A percentile compares a stretch with the other conserved stretches of the same genome.
These are phyloP conservation scores for Heterobasidion annosum DNA, from an alignment of 1,284 basidiomycete genomes.

Conservation along the genomic window DNA sequence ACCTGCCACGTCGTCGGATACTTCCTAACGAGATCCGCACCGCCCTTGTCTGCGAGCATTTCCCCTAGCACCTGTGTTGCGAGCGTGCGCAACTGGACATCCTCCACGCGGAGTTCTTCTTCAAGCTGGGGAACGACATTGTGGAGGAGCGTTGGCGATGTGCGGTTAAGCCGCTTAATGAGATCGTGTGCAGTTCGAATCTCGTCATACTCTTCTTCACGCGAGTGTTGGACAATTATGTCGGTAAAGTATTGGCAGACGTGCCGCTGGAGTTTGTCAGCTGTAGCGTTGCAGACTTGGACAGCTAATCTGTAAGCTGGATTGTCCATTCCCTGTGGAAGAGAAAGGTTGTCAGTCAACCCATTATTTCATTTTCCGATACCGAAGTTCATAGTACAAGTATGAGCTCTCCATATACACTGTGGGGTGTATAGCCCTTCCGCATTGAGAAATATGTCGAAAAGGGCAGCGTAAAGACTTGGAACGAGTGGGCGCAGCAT, in stretches of 20 bases:
- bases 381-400: too few species aligned
- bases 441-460: too few species aligned
- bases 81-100: slow-evolving; percentile 64
- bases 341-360: neutral
- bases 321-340: slow-evolving; percentile 55
- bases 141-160: slow-evolving; percentile 76
- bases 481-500: too few species aligned
- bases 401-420: too few species aligned
- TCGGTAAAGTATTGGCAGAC: slow-evolving; percentile 90
- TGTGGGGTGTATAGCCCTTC: too few species aligned
- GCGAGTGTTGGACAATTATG: slow-evolving; percentile 60
- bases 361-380: too few species aligned
- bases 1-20: slow-evolving; percentile 82
- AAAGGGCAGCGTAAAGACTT: too few species aligned
- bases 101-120: slow-evolving; percentile 79
- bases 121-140: slow-evolving; percentile 93
- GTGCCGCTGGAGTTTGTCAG: slow-evolving; percentile 84
- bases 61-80: slow-evolving; percentile 82
- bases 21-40: slow-evolving; percentile 65
- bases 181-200: slow-evolving; percentile 77
- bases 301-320: slow-evolving; percentile 82
- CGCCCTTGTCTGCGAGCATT: slow-evolving; percentile 80
- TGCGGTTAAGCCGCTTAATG: slow-evolving; percentile 76
- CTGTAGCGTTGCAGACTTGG: slow-evolving; percentile 77
- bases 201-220: slow-evolving; percentile 52